Evolutionary conservation across 2,329 filamentous ascomycete species (phyloP).

Genomic region (Podosphaera aphanis): DNA sequence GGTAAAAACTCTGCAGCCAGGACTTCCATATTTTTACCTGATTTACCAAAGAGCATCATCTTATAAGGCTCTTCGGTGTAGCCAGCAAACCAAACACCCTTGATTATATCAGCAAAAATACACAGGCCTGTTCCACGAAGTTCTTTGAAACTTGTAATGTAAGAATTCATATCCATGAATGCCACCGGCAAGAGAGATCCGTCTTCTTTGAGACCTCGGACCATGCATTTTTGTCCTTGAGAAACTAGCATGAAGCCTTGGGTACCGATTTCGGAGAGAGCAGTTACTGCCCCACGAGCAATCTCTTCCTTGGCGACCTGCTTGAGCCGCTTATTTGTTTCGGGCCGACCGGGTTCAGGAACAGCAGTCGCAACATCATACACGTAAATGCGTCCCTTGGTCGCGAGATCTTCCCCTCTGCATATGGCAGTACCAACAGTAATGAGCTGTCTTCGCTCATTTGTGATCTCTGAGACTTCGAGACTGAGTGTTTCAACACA

Average conservation of each 20-base stretch:
- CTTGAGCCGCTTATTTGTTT: slow-evolving; percentile 69
- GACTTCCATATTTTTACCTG: slow-evolving; percentile 52
- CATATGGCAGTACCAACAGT: slow-evolving; percentile 65
- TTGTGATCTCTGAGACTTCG: slow-evolving; percentile 76
- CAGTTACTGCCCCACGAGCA: slow-evolving; percentile 72
- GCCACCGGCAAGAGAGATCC: slow-evolving; percentile 78
- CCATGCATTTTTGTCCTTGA: slow-evolving; percentile 94
- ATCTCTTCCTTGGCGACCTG: slow-evolving; percentile 77
- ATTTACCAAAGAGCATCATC: slow-evolving; percentile 82
- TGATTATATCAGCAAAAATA: slow-evolving; percentile 71
- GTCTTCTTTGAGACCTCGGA: slow-evolving; percentile 85
- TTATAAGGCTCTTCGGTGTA: slow-evolving; percentile 95
- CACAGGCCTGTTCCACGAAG: slow-evolving; percentile 66
- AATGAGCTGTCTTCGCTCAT: slow-evolving; percentile 62
- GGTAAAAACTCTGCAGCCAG: slow-evolving; percentile 72
- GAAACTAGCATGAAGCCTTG: slow-evolving; percentile 76
- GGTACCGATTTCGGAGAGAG: slow-evolving; percentile 60
- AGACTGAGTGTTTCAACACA: slow-evolving; percentile 65
- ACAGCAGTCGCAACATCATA: slow-evolving; percentile 85
- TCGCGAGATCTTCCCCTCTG: slow-evolving; percentile 76
- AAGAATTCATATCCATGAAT: slow-evolving; percentile 94
- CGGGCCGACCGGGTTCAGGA: slow-evolving; percentile 62
- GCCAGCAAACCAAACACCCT: slow-evolving; percentile 87
- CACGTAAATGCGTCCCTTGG: slow-evolving; percentile 66
- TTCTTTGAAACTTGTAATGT: slow-evolving; percentile 67